These are phyloP conservation scores for Triangularia verruculosa DNA, from an alignment of 2,329 filamentous ascomycete species.

Conservation along the genomic window DNA sequence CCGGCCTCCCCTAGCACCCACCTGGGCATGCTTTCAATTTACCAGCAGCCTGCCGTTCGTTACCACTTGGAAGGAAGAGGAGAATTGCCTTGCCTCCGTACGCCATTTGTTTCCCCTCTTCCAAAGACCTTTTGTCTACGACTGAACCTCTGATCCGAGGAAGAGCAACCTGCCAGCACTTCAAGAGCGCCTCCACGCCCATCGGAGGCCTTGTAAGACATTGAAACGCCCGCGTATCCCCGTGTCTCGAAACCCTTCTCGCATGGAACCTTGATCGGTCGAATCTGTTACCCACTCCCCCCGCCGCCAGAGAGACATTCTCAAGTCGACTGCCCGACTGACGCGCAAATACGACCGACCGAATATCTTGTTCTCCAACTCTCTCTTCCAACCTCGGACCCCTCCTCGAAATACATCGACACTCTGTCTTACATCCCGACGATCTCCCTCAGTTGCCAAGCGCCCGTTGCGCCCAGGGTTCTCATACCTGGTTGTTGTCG, in stretches of 20 bases:
- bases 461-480: background rate
- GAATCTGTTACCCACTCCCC: conserved; percentile 4
- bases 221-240: conserved; percentile 13
- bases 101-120: conserved; percentile 6
- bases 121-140: background rate
- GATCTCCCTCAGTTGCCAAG: background rate
- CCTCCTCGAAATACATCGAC: background rate
- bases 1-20: conserved; percentile 17
- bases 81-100: conserved; percentile 11
- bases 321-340: background rate
- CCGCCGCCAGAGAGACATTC: background rate
- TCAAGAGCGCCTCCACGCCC: background rate
- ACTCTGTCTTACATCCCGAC: background rate
- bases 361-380: background rate
- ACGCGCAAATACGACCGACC: background rate
- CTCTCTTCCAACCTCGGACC: background rate
- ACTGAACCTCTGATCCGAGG: background rate
- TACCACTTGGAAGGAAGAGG: conserved; percentile 9
- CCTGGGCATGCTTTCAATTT: conserved; percentile 15
- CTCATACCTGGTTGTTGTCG: background rate
- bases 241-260: conserved; percentile 8
- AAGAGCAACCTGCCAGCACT: background rate
- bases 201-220: conserved; percentile 5
- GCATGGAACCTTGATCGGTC: conserved; percentile 18
- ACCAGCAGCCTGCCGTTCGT: conserved; percentile 4